Percentiles rank a stretch among this genome's conserved stretches.
phyloP scores from a whole-genome alignment of 441 rosid genomes.

The Euphorbia schlechtendalii region DNA sequence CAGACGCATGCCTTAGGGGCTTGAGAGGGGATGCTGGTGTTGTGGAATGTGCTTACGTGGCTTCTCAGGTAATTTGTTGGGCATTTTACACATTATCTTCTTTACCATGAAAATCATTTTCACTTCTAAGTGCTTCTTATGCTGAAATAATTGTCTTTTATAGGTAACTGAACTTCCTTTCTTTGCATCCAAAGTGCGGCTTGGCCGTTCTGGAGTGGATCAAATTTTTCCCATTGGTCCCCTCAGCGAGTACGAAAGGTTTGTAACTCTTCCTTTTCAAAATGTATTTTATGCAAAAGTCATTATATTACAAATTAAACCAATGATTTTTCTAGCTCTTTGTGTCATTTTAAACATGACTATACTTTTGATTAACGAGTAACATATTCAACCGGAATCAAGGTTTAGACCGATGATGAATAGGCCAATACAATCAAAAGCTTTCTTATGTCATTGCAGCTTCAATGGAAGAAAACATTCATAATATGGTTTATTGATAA shows the following conservation, averaged over 20 bases:
- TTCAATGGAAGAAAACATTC: background rate
- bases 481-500: background rate
- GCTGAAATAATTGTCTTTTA: background rate
- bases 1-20: constrained; percentile 79
- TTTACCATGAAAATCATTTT: background rate
- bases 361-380: background rate
- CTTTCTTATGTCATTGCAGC: background rate
- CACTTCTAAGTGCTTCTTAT: background rate
- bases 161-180: constrained; percentile 97
- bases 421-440: background rate
- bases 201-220: constrained; percentile 68
- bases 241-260: constrained; percentile 84
- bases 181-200: constrained; percentile 76
- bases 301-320: background rate
- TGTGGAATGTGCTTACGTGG: constrained; percentile 69
- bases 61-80: constrained; percentile 46
- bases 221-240: constrained; percentile 77
- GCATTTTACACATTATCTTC: background rate
- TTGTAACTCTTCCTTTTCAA: constrained; percentile 4
- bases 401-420: background rate
- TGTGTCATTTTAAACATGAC: no score
- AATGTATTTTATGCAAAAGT: background rate
- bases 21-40: constrained; percentile 74
- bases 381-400: background rate
- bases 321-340: background rate